Conservation (phyloP, 169 alveolate genomes). For the Eimeria tenella region DNA sequence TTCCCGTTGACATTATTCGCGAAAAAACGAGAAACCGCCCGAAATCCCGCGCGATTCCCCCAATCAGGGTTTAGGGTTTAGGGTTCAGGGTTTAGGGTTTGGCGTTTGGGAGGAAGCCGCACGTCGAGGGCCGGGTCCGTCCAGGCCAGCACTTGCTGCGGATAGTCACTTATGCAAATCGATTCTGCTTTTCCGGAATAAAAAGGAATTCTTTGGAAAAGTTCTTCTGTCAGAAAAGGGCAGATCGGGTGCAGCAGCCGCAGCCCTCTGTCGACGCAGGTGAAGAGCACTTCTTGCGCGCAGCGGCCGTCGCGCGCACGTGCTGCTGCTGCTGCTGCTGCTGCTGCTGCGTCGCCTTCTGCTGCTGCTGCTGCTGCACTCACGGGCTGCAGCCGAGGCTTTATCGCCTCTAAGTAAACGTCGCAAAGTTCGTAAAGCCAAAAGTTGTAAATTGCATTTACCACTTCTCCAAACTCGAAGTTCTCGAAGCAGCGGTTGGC, state of each 20-base stretch:
- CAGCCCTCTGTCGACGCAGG: conserved; percentile 90
- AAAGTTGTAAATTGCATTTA: conserved; percentile 94
- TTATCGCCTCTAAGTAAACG: conserved; percentile 97
- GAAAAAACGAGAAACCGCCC: too few relatives aligned
- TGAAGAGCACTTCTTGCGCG: conserved; percentile 82
- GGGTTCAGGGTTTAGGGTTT: too few relatives aligned
- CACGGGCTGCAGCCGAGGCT: conserved; percentile 80
- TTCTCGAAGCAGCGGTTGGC: conserved; percentile 91
- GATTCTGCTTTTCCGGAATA: conserved; percentile 62
- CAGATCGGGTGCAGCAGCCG: conserved; percentile 92
- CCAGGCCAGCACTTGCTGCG: conserved; percentile 65
- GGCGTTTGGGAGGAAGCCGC: too few relatives aligned
- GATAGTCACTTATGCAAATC: conserved; percentile 64
- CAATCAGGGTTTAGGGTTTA: too few relatives aligned
- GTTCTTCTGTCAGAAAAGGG: conserved; percentile 96
- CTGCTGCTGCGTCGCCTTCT: not conserved
- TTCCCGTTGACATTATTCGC: too few relatives aligned
- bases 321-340: conserved; percentile 71
- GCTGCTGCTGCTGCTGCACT: not conserved
- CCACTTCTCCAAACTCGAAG: conserved; percentile 96
- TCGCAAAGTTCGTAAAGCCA: conserved; percentile 99
- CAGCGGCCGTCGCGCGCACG: conserved; percentile 82
- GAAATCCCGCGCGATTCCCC: too few relatives aligned
- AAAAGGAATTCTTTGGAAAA: conserved; percentile 91
- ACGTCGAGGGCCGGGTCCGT: conserved; percentile 24